phyloP scores from a whole-genome alignment of 2,329 filamentous ascomycete genomes.

The Penicillium glabrum region DNA sequence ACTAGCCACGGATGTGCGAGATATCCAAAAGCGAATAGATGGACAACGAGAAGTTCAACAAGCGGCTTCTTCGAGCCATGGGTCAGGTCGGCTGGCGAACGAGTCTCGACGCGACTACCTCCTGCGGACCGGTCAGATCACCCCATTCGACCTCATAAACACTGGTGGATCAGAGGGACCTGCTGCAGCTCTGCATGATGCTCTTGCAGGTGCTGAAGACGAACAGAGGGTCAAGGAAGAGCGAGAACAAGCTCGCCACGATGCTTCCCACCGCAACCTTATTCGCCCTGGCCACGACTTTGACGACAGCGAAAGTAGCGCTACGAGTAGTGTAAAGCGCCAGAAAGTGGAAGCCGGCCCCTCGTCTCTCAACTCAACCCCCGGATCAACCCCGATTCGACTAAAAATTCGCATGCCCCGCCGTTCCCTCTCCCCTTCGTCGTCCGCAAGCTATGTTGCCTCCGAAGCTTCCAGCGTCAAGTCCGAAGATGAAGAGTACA shows the following conservation, averaged over 20 bases:
- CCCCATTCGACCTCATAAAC: constrained; percentile 82
- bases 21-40: constrained; percentile 79
- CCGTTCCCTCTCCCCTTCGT: constrained; percentile 14
- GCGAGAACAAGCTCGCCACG: constrained; percentile 39
- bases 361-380: neutral
- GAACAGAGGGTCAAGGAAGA: constrained; percentile 56
- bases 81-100: constrained; percentile 62
- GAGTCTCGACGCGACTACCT: constrained; percentile 87
- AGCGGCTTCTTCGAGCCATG: constrained; percentile 44
- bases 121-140: constrained; percentile 95
- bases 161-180: constrained; percentile 58
- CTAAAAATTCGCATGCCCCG: neutral
- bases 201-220: constrained; percentile 78
- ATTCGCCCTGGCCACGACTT: constrained; percentile 71
- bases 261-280: constrained; percentile 65
- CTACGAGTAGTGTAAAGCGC: constrained; percentile 36
- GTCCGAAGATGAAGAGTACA: constrained; percentile 37
- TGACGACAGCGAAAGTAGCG: constrained; percentile 38
- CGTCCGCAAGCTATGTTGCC: constrained; percentile 34
- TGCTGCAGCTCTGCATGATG: constrained; percentile 71
- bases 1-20: constrained; percentile 70
- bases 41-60: constrained; percentile 64
- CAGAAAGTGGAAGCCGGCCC: constrained; percentile 29
- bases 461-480: constrained; percentile 24
- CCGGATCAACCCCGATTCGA: neutral